Conservation (phyloP, 2,329 filamentous ascomycete genomes). For the Bipolaris bicolor region DNA sequence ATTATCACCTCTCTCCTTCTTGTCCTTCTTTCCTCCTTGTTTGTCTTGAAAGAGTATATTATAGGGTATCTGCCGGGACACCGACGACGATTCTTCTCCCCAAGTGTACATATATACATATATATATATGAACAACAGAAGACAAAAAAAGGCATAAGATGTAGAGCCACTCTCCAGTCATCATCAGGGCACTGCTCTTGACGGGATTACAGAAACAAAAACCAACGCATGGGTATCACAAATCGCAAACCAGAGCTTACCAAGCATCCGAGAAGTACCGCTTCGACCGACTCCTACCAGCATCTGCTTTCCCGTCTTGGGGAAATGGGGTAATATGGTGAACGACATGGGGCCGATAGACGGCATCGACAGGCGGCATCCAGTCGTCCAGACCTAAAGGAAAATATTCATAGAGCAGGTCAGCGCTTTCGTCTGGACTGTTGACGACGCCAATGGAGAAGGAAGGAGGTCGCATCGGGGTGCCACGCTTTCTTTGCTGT, state of each 20-base stretch:
- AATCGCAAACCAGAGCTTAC: conserved; percentile 11
- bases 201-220: conserved; percentile 6
- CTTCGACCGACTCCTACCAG: conserved; percentile 53
- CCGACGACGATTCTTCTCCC: neutral
- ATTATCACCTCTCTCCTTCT: neutral
- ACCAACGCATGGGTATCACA: conserved; percentile 14
- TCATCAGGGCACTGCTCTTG: conserved; percentile 2
- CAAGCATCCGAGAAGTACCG: conserved; percentile 56
- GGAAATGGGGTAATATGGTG: conserved; percentile 72
- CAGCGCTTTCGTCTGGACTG: conserved; percentile 75
- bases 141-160: neutral
- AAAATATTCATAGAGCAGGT: conserved; percentile 93
- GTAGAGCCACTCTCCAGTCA: neutral
- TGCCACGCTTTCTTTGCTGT: conserved; percentile 41
- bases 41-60: neutral
- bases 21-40: neutral
- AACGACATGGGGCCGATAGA: conserved; percentile 90
- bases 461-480: conserved; percentile 52
- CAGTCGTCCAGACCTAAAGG: conserved; percentile 89
- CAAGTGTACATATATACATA: neutral
- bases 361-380: conserved; percentile 88
- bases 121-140: neutral
- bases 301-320: conserved; percentile 54
- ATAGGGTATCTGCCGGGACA: neutral
- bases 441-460: conserved; percentile 59